Evolutionary conservation across 2,329 filamentous ascomycete species (phyloP).

Genomic region (Microsporum canis): DNA sequence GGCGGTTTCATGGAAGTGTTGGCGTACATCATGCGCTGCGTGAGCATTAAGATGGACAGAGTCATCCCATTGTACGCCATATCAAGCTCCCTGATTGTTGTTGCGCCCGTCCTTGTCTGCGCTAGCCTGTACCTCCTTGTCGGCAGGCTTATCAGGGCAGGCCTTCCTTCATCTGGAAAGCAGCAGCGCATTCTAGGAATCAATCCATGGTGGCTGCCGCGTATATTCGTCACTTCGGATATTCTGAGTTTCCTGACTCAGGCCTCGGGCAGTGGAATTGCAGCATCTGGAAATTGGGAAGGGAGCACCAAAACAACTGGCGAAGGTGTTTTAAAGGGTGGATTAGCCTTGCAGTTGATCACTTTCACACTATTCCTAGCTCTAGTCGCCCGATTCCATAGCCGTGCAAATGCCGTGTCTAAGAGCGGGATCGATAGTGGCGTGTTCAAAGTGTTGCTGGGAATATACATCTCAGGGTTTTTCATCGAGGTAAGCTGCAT

Average conservation of each 20-base stretch:
- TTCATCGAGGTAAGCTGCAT: constrained; percentile 36
- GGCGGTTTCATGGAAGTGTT: constrained; percentile 35
- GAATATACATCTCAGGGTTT: constrained; percentile 36
- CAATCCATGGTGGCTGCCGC: constrained; percentile 32
- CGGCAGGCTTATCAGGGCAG: constrained; percentile 35
- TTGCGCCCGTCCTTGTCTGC: constrained; percentile 41
- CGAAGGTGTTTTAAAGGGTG: constrained; percentile 34
- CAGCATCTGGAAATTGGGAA: constrained; percentile 34
- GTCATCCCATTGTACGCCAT: constrained; percentile 32
- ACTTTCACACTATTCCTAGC: constrained; percentile 34
- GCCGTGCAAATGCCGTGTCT: constrained; percentile 18
- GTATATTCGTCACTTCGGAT: constrained; percentile 39
- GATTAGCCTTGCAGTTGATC: constrained; percentile 32
- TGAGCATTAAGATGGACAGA: constrained; percentile 27
- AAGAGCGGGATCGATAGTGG: constrained; percentile 21
- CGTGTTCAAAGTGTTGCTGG: constrained; percentile 32
- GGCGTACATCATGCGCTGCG: constrained; percentile 32
- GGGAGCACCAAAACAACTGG: constrained; percentile 32
- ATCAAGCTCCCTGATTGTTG: constrained; percentile 35
- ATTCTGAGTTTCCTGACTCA: constrained; percentile 38
- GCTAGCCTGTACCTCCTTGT: constrained; percentile 44
- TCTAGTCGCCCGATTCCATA: constrained; percentile 33
- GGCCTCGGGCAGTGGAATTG: constrained; percentile 36
- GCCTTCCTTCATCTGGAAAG: constrained; percentile 21
- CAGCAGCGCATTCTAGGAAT: constrained; percentile 30